Conservation (phyloP, 108 stramenopile species). For the Cylindrotheca closterium region DNA sequence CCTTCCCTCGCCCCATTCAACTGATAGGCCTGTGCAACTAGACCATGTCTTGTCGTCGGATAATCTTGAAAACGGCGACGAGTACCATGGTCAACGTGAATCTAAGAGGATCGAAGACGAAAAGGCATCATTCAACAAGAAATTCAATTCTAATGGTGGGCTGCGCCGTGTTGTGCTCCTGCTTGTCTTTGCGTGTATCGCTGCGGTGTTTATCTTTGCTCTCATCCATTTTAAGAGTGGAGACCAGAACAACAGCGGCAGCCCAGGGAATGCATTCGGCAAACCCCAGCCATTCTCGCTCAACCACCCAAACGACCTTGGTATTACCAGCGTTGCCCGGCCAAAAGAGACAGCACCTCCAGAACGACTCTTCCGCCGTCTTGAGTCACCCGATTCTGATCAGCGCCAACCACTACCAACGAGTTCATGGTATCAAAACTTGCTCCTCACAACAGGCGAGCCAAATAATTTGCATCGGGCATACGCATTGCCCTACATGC, state of each 20-base stretch:
- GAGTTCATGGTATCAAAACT: slow-evolving; percentile 81
- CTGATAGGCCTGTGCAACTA: slow-evolving; percentile 5
- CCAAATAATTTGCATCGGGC: slow-evolving; percentile 55
- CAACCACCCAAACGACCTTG: slow-evolving; percentile 39
- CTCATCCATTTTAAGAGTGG: neutral
- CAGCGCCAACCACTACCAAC: slow-evolving; percentile 51
- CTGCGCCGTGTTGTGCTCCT: no score
- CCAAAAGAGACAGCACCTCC: slow-evolving; percentile 25
- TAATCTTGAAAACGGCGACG: no score
- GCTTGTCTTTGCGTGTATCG: neutral
- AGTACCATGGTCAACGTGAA: no score
- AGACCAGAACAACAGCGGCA: no score
- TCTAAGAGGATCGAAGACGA: no score
- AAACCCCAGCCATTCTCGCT: slow-evolving; percentile 23
- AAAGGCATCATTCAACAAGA: no score
- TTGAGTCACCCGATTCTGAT: neutral
- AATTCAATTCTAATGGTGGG: no score
- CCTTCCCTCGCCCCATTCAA: neutral
- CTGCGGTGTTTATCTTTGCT: neutral
- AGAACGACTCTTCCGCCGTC: slow-evolving; percentile 1
- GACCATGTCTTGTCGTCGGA: no score
- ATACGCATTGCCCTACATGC: slow-evolving; percentile 72
- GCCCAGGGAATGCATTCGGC: neutral
- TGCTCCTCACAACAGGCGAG: slow-evolving; percentile 56
- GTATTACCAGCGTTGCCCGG: slow-evolving; percentile 18